Base-by-base conservation (phyloP, 345 rosid species). In the Euphorbia pulcherrima region DNA sequence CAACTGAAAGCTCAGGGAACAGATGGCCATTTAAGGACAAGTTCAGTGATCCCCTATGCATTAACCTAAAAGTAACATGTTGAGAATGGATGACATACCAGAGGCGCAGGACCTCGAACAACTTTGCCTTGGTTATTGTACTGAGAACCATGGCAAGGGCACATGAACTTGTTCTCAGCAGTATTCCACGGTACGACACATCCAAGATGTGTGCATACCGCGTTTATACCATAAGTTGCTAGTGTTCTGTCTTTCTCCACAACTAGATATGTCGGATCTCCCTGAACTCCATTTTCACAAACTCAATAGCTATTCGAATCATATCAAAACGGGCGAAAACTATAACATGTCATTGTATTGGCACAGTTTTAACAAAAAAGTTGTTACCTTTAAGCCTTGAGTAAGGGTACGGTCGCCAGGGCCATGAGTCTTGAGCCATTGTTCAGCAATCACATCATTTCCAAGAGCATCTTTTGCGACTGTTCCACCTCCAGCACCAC, bases 81-180 rank as follows among this genome's bases (percentile, higher is more conserved):
- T n/a, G n/a, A n/a, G n/a, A n/a, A n/a, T n/a, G n/a, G n/a, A n/a
- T n/a, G 0, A 74, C 92, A 85, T 74, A 92, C 98, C 88, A 93
- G 75, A 46, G 98, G 98, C 5, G 97, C 97, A 29, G 98, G 98
- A 46, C 98, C 98, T 80, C 98, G 80, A 61, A 93, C 97, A 48
- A 93, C 98, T 84, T 80, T 87, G 62, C 98, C 98, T 83, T 93
- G 94, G 8, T 92, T 79, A 28, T 93, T 93, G 90, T 93, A 93
- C 74, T 93, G 97, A n/a, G 98, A 93, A 41, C 96, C 97, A 67
- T 93, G 97, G 86, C 97, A 93, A 28, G 97, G 98, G 72, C 98
- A 90, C 63, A 93, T 82, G 82, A 90, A 90, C 81, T 87, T 90
- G 60, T 93, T 93, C 85, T 90, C 97, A 50, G 90, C 91, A 70